A percentile compares a stretch with the other conserved stretches of the same genome.
Evolutionary conservation across 2,329 filamentous ascomycete genomes (phyloP).

Genomic region (Metarhizium anisopliae): DNA sequence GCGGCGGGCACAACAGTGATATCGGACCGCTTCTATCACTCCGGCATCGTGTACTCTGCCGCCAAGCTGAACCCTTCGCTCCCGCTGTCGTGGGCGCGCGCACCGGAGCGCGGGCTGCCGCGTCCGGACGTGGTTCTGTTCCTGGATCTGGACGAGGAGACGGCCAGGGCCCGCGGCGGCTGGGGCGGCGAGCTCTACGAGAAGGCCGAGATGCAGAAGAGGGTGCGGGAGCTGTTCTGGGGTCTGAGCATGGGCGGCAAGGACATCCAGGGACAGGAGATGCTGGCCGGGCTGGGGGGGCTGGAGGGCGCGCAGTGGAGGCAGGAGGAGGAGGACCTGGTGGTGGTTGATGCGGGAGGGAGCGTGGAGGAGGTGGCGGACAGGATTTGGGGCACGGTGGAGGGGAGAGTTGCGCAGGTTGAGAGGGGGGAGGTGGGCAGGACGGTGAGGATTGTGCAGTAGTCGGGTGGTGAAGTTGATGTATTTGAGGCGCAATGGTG

Average conservation of each 20-base stretch:
- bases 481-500: too few species aligned
- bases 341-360: slow-evolving; percentile 44
- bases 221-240: slow-evolving; percentile 68
- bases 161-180: slow-evolving; percentile 68
- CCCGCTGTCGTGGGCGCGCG: slow-evolving; percentile 68
- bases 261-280: slow-evolving; percentile 15
- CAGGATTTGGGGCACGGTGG: slow-evolving; percentile 44
- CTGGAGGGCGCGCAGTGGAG: slow-evolving; percentile 23
- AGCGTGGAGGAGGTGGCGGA: slow-evolving; percentile 48
- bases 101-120: slow-evolving; percentile 78
- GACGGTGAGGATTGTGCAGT: slow-evolving; percentile 33
- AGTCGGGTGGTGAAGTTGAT: neutral
- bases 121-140: slow-evolving; percentile 83
- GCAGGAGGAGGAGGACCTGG: slow-evolving; percentile 44
- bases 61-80: slow-evolving; percentile 71
- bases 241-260: slow-evolving; percentile 39
- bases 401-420: slow-evolving; percentile 36
- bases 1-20: slow-evolving; percentile 64
- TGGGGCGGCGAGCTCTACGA: slow-evolving; percentile 90
- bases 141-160: slow-evolving; percentile 67
- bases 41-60: slow-evolving; percentile 84
- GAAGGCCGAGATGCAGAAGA: slow-evolving; percentile 68
- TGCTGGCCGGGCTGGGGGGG: slow-evolving; percentile 13
- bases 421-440: slow-evolving; percentile 40
- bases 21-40: slow-evolving; percentile 92